Evolutionary conservation across 2,329 filamentous ascomycete genomes (phyloP), one percentile per base, ranked within the genome.

Genomic region (Paecilomyces niveus): DNA sequence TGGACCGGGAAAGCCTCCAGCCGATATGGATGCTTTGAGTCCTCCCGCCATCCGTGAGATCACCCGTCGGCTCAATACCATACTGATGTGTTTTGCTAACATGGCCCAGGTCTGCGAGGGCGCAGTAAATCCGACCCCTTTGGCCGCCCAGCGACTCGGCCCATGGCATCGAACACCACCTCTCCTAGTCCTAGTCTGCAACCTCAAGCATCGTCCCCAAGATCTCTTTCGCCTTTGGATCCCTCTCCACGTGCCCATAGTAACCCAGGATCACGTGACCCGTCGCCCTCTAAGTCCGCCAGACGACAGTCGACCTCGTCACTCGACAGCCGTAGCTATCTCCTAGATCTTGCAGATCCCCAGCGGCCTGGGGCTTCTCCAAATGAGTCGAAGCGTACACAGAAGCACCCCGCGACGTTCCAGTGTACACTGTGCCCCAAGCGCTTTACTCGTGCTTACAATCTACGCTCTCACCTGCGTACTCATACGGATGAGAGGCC

Each of bases 371-470:
- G 85, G 24, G 82, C 84, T 3, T 83, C 69, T 32, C 66, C 83
- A 11, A 78, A 78, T 52, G 85, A 87, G 54, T 82, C 80, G 45
- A 95, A 94, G 72, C 87, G 94, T n/a, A 87, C 91, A 0, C 94
- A 99, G 73, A 99, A 99, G 70, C 94, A 99, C 67, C 94, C 94
- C 0, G 94, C 94, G 6, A 99, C 92, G 0, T 99, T 97, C 76
- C 92, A 97, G 70, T 99, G 94, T 73, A 89, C 78, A 9, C 80
- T 97, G 8, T 99, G 94, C 67, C 92, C 94, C 0, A 99, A 99
- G 75, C 86, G 91, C 15, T 99, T 99, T 70, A 99, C 94, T 0
- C 85, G 94, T 58, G 94, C 94, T 0, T 99, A 99, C 77, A 99
- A 99, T 69, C 78, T 99, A 57, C 89, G 94, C 13, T 97, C 93